phyloP scores from a whole-genome alignment of 108 stramenopile genomes.

The Ochromonas danica region DNA sequence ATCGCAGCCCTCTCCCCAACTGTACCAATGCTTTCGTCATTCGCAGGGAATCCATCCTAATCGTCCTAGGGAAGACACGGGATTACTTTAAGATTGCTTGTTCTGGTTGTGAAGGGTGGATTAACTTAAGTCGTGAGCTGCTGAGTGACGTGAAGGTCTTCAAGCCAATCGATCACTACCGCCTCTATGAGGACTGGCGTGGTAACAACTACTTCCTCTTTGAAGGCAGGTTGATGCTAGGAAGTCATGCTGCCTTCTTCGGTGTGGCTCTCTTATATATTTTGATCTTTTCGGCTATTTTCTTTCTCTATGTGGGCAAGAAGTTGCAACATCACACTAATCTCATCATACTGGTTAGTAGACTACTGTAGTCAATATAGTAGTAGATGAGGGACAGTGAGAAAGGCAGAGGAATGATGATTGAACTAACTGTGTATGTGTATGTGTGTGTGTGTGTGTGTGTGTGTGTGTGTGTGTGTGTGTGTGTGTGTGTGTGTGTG shows the following conservation, averaged over 20 bases:
- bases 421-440: too few species aligned
- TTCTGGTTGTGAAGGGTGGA: neutral
- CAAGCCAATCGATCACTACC: neutral
- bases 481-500: too few species aligned
- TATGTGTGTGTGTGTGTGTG: too few species aligned
- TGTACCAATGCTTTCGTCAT: neutral
- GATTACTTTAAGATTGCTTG: neutral
- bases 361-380: neutral
- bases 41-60: neutral
- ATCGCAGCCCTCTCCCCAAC: neutral
- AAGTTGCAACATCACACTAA: neutral
- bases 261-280: neutral
- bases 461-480: too few species aligned
- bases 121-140: neutral
- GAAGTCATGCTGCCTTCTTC: neutral
- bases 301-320: neutral
- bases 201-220: neutral
- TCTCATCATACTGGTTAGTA: neutral
- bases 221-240: neutral
- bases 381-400: too few species aligned
- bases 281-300: neutral
- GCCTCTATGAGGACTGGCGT: neutral
- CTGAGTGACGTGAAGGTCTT: neutral
- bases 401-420: too few species aligned
- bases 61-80: neutral